These are phyloP conservation scores for Exophiala xenobiotica DNA, from an alignment of 2,329 filamentous ascomycete genomes.

Conservation along the genomic window DNA sequence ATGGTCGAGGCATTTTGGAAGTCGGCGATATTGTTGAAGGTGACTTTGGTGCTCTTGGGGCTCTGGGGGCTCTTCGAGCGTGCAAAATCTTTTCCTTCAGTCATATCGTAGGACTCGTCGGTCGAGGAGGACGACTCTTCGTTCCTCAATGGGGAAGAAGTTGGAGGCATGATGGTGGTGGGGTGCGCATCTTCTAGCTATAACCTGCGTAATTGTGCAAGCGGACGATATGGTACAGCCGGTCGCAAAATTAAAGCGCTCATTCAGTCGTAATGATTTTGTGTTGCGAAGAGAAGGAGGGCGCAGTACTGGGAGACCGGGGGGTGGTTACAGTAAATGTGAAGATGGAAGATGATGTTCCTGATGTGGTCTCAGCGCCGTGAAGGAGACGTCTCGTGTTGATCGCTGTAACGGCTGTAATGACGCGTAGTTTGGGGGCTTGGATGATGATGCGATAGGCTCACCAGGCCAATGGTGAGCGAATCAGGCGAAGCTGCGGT, in stretches of 20 bases:
- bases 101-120: slow-evolving; percentile 15
- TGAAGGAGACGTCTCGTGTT: not conserved
- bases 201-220: not conserved
- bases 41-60: slow-evolving; percentile 12
- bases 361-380: too few relatives aligned
- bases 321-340: not conserved
- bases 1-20: slow-evolving; percentile 14
- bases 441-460: not conserved
- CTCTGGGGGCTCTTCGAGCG: not conserved
- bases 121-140: slow-evolving; percentile 1
- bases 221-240: not conserved
- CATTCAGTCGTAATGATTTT: not conserved
- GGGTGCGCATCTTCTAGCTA: not conserved
- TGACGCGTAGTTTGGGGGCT: not conserved
- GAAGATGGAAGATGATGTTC: not conserved
- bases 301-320: not conserved
- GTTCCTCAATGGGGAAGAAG: slow-evolving; percentile 3
- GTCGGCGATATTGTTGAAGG: slow-evolving; percentile 13
- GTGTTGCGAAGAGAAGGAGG: not conserved
- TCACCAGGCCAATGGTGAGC: too few relatives aligned
- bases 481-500: not conserved
- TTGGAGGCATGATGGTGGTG: slow-evolving; percentile 5
- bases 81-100: slow-evolving; percentile 25
- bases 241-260: not conserved
- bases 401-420: not conserved